These are phyloP conservation scores for Pichia paraexigua DNA, from an alignment of 805 yeast species.

Conservation along the genomic window DNA sequence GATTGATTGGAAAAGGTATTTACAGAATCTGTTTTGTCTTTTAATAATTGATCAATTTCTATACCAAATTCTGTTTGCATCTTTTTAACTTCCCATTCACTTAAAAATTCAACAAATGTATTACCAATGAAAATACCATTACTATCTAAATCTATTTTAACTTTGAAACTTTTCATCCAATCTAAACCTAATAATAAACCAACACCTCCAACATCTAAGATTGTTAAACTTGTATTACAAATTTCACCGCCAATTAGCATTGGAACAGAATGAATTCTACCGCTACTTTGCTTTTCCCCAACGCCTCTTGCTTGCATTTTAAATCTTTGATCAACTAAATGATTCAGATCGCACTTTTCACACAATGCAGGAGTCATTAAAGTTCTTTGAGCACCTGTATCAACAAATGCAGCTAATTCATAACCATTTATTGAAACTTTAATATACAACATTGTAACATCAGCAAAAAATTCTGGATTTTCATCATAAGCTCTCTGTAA, in stretches of 20 bases:
- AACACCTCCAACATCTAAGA: slow-evolving; percentile 54
- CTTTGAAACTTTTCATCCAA: slow-evolving; percentile 83
- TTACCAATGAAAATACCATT: slow-evolving; percentile 58
- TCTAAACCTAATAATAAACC: slow-evolving; percentile 85
- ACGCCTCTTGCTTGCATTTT: slow-evolving; percentile 86
- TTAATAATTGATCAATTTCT: slow-evolving; percentile 1
- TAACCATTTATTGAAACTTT: slow-evolving; percentile 70
- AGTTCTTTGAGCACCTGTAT: slow-evolving; percentile 91
- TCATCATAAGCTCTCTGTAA: slow-evolving; percentile 73
- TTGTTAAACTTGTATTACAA: slow-evolving; percentile 62
- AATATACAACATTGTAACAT: slow-evolving; percentile 80
- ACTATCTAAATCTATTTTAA: slow-evolving; percentile 62
- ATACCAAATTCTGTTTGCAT: slow-evolving; percentile 18
- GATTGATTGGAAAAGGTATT: neutral
- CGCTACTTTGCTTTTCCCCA: slow-evolving; percentile 70
- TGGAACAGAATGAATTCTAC: slow-evolving; percentile 85
- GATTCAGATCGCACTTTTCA: slow-evolving; percentile 57
- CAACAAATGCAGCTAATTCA: slow-evolving; percentile 87
- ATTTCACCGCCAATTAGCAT: slow-evolving; percentile 61
- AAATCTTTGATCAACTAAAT: slow-evolving; percentile 72
- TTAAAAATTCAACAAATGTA: slow-evolving; percentile 11
- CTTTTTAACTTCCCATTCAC: slow-evolving; percentile 15
- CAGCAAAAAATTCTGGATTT: slow-evolving; percentile 82
- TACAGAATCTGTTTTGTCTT: neutral
- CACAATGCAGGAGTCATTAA: slow-evolving; percentile 76